A percentile compares a stretch with the other conserved stretches of the same genome.
These are phyloP conservation scores for Coemansia guatemalensis DNA, from an alignment of 192 early-diverging fungal genomes.

Conservation along the genomic window DNA sequence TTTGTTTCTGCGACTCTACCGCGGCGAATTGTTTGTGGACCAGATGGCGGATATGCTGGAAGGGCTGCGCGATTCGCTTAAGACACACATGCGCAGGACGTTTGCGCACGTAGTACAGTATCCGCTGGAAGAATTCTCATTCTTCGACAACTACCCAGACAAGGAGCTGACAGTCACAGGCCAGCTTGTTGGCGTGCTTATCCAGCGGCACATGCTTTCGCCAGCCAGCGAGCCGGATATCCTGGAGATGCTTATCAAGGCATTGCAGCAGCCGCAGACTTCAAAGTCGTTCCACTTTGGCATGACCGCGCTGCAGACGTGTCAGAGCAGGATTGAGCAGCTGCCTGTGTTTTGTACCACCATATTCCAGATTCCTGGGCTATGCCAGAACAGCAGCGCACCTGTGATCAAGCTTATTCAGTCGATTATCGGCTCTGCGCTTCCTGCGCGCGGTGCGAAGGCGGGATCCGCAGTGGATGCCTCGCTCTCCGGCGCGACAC, in stretches of 20 bases:
- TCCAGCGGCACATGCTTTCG: constrained; percentile 86
- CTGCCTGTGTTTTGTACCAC: constrained; percentile 89
- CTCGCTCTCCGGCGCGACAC: constrained; percentile 2
- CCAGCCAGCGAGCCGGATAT: constrained; percentile 79
- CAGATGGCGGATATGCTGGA: constrained; percentile 84
- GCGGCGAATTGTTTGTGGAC: constrained; percentile 65
- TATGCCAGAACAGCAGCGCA: constrained; percentile 62
- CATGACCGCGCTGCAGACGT: constrained; percentile 78
- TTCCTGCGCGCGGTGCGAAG: constrained; percentile 33
- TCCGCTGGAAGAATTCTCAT: constrained; percentile 95
- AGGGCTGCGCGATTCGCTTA: constrained; percentile 75
- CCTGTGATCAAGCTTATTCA: constrained; percentile 42
- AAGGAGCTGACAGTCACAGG: constrained; percentile 88
- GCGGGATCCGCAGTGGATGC: constrained; percentile 17
- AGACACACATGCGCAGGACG: constrained; percentile 74
- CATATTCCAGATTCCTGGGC: constrained; percentile 77
- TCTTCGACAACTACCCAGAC: constrained; percentile 92
- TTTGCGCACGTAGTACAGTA: constrained; percentile 90
- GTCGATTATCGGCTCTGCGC: constrained; percentile 26
- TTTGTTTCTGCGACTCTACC: constrained; percentile 52
- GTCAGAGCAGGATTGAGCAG: constrained; percentile 78
- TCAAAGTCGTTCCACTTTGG: constrained; percentile 92
- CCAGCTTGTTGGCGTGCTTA: constrained; percentile 84
- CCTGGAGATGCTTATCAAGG: constrained; percentile 86
- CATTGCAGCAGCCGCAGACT: constrained; percentile 74